Evolutionary conservation across 192 early-diverging fungal species (phyloP), one percentile per base, ranked within the genome.

Genomic region (Lobosporangium transversale): DNA sequence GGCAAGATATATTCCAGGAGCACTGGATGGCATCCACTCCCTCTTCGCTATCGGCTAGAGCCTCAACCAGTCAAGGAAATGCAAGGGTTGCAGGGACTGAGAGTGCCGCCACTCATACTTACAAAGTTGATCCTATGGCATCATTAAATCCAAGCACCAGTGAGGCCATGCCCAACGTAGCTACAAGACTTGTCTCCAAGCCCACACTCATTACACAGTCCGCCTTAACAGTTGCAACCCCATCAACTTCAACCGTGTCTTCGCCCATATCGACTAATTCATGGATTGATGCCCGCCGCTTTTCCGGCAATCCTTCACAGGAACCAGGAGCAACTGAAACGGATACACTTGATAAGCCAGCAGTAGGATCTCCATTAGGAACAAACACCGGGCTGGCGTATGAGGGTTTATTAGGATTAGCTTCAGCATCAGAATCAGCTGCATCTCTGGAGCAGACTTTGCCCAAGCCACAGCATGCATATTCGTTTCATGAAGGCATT

Each of bases 191-290:
- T 10, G 36, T 32, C 14, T 36, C 73, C 7, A 76, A 76, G 47
- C 73, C 73, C 0, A 62, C 59, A 0, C 53, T 76, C 10, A 76
- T 76, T 48, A 52, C 63, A 4, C 73, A 65, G 3, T 48, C 73
- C 1, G 58, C 53, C 15, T 18, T 76, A 12, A 42, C 73, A 18
- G 73, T 57, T 21, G 53, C 59, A 9, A 62, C 73, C 12, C 64
- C 73, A 21, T 76, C 65, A 7, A 58, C 73, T 1, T 76, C 73
- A 11, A 76, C 64, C 7, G 59, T 76, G 20, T 76, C 73, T 6
- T 76, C 73, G 7, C 73, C 73, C 20, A 57, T 76, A 51, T 76
- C 73, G 14, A 23, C 64, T 4, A 58, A 63, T 7, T 76, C 73
- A 9, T 76, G 73, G 73, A 54, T 76, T 49, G 73, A 76, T 30